Evolutionary conservation across 2,329 filamentous ascomycete species (phyloP).

Genomic region (Alternaria alternata): DNA sequence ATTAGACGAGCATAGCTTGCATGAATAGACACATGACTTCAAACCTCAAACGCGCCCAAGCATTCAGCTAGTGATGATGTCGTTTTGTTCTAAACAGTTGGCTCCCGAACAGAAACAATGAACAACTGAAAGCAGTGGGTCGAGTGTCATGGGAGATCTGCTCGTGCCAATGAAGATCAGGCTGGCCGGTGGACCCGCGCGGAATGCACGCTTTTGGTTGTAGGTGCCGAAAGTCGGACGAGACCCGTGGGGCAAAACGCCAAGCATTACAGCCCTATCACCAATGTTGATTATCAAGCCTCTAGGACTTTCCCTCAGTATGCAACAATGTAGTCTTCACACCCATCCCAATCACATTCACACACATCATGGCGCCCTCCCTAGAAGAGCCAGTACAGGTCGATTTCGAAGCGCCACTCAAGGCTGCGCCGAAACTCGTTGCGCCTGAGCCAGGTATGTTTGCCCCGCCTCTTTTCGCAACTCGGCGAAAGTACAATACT

Average conservation of each 20-base stretch:
- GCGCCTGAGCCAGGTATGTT: constrained; percentile 81
- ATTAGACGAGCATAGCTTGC: constrained; percentile 33
- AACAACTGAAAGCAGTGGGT: not conserved
- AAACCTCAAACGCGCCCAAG: not conserved
- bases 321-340: constrained; percentile 31
- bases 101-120: not conserved
- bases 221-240: constrained; percentile 33
- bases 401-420: constrained; percentile 77
- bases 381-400: constrained; percentile 74
- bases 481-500: not conserved
- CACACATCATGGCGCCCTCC: constrained; percentile 74
- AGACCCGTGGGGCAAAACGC: constrained; percentile 35
- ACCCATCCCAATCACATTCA: constrained; percentile 10
- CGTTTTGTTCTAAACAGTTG: not conserved
- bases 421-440: constrained; percentile 82
- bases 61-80: not conserved
- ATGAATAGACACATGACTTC: constrained; percentile 22
- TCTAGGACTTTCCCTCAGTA: constrained; percentile 28
- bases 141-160: not conserved
- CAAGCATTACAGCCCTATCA: constrained; percentile 36
- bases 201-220: constrained; percentile 9
- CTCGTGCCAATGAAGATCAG: not conserved
- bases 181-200: not conserved
- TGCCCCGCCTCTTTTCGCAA: constrained; percentile 22
- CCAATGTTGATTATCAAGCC: constrained; percentile 45